A percentile compares a stretch with the other conserved stretches of the same genome.
phyloP scores from a whole-genome alignment of 2,329 filamentous ascomycete species.

The Stachybotrys echinatus region DNA sequence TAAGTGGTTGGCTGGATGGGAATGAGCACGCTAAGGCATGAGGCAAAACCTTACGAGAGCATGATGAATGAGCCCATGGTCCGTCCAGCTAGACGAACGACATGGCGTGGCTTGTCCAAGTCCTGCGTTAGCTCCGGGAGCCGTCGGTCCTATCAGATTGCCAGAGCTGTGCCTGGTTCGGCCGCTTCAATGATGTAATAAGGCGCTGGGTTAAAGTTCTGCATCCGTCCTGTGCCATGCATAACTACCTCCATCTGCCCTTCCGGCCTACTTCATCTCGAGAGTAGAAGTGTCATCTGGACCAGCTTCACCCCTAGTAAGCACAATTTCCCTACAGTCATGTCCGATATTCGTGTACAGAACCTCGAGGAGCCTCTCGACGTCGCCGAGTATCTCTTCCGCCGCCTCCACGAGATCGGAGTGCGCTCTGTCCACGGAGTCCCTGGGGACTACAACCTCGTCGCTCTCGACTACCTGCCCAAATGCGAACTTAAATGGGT shows the following conservation, averaged over 20 bases:
- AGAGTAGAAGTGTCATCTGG: too few species aligned
- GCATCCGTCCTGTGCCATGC: neutral
- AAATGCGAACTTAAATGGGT: constrained; percentile 58
- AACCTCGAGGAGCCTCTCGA: constrained; percentile 46
- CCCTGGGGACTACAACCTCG: constrained; percentile 70
- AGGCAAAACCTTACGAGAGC: too few species aligned
- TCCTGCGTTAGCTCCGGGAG: neutral
- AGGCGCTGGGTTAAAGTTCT: neutral
- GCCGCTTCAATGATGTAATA: neutral
- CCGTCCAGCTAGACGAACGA: too few species aligned
- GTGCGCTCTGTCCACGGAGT: constrained; percentile 62
- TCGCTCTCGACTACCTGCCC: constrained; percentile 61
- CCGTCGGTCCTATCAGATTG: neutral
- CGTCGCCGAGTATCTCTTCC: constrained; percentile 65
- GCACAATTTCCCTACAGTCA: constrained; percentile 9
- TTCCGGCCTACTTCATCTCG: neutral
- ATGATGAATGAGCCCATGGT: too few species aligned
- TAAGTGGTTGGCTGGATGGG: too few species aligned
- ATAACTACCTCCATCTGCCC: neutral
- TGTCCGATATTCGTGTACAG: constrained; percentile 34
- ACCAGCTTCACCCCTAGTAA: neutral
- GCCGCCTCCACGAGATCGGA: constrained; percentile 57
- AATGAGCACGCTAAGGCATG: too few species aligned
- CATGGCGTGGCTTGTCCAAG: too few species aligned
- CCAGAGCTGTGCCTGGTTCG: neutral